A percentile compares a stretch with the other conserved stretches of the same genome.
Evolutionary conservation across 257 asterid species (phyloP).

Genomic region (Solanum stenotomum): DNA sequence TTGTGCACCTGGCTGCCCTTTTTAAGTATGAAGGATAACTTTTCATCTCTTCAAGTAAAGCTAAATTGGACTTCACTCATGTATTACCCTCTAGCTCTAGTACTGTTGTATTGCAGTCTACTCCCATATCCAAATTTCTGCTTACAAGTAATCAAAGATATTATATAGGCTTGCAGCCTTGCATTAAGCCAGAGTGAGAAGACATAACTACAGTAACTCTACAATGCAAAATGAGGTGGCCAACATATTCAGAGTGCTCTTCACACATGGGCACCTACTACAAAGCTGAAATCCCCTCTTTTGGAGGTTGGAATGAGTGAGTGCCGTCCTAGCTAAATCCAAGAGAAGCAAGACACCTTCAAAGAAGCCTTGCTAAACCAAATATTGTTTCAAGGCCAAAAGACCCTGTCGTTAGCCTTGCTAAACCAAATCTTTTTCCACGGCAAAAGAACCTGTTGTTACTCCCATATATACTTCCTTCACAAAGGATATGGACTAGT

Average conservation of each 20-base stretch:
- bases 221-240: neutral
- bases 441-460: neutral
- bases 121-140: neutral
- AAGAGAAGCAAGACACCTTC: neutral
- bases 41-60: neutral
- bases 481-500: neutral
- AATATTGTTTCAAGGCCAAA: neutral
- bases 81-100: neutral
- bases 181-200: neutral
- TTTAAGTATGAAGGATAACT: neutral
- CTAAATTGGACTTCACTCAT: neutral
- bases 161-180: neutral
- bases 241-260: neutral
- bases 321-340: neutral
- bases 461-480: neutral
- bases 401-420: neutral
- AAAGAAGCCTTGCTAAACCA: neutral
- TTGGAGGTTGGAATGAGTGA: neutral
- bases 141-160: neutral
- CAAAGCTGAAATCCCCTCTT: neutral
- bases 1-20: neutral
- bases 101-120: neutral
- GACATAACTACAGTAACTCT: neutral
- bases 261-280: neutral
- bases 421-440: neutral